These are phyloP conservation scores for Colletotrichum falcatum DNA, from an alignment of 2,329 filamentous ascomycete genomes.

Conservation along the genomic window DNA sequence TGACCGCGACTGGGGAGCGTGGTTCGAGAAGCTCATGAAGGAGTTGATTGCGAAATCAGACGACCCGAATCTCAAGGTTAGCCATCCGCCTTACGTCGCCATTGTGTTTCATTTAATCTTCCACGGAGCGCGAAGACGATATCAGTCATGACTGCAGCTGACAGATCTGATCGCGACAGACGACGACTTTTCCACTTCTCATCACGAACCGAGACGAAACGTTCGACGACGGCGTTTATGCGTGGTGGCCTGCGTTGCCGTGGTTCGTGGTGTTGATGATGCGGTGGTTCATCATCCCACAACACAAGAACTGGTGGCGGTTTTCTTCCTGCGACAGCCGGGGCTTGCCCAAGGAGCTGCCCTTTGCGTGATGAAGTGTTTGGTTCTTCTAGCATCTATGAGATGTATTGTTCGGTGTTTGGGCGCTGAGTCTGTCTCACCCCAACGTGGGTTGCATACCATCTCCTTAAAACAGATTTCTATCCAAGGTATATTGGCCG, in stretches of 20 bases:
- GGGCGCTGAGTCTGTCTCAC: not conserved
- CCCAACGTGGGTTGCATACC: not conserved
- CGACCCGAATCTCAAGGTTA: conserved; percentile 43
- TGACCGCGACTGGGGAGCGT: conserved; percentile 50
- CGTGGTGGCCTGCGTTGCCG: conserved; percentile 45
- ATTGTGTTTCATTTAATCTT: not conserved
- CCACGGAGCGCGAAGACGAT: not conserved
- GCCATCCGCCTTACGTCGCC: not conserved
- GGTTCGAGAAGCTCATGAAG: conserved; percentile 44
- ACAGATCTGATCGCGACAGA: conserved; percentile 5
- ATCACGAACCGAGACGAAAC: conserved; percentile 45
- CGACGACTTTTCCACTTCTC: conserved; percentile 41
- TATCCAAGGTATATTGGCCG: too few relatives aligned
- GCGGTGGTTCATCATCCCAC: conserved; percentile 50
- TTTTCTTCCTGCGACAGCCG: conserved; percentile 49
- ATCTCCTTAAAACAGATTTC: too few relatives aligned
- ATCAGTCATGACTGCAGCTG: not conserved
- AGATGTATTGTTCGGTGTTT: not conserved
- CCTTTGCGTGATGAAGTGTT: conserved; percentile 47
- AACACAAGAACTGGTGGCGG: conserved; percentile 52
- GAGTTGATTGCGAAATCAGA: conserved; percentile 41
- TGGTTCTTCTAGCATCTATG: not conserved
- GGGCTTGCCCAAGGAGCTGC: conserved; percentile 50
- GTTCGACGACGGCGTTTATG: conserved; percentile 44
- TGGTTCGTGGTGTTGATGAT: conserved; percentile 47